These are phyloP conservation scores for Spatholobus suberectus DNA, from an alignment of 306 rosid genomes.

Conservation along the genomic window DNA sequence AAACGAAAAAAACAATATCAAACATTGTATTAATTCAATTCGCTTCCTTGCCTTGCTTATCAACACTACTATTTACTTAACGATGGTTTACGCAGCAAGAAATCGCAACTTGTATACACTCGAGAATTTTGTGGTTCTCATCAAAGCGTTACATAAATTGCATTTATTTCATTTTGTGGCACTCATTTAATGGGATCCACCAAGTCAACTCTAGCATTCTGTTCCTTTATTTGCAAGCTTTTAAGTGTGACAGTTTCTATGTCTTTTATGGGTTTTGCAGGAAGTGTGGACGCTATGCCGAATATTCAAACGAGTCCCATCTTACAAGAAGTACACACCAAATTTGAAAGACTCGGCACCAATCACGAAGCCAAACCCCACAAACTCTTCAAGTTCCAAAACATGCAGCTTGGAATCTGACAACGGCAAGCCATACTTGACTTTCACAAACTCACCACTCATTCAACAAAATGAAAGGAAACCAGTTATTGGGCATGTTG, in stretches of 20 bases:
- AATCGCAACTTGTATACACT: too few species aligned
- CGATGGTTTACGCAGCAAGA: neutral
- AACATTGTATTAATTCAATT: neutral
- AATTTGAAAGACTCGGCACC: constrained; percentile 43
- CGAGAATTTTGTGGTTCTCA: constrained; percentile 5
- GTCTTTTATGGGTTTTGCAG: constrained; percentile 47
- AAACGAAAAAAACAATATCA: too few species aligned
- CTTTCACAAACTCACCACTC: constrained; percentile 45
- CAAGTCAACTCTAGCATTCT: neutral
- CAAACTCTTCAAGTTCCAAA: constrained; percentile 60
- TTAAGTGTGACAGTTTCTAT: neutral
- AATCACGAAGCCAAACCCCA: constrained; percentile 7
- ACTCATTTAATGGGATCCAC: neutral
- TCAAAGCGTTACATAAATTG: constrained; percentile 29
- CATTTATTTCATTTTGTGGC: constrained; percentile 10
- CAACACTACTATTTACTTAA: neutral
- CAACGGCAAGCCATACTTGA: constrained; percentile 37
- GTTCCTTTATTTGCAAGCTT: neutral
- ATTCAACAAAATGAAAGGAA: constrained; percentile 49
- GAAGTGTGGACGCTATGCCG: constrained; percentile 96
- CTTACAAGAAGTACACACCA: constrained; percentile 65
- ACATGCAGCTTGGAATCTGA: constrained; percentile 69
- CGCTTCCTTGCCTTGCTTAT: too few species aligned
- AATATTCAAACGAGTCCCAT: constrained; percentile 75
- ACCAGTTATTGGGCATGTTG: constrained; percentile 20